A percentile compares a stretch with the other conserved stretches of the same genome.
Evolutionary conservation across 345 rosid genomes (phyloP).

Genomic region (Salix suchowensis): DNA sequence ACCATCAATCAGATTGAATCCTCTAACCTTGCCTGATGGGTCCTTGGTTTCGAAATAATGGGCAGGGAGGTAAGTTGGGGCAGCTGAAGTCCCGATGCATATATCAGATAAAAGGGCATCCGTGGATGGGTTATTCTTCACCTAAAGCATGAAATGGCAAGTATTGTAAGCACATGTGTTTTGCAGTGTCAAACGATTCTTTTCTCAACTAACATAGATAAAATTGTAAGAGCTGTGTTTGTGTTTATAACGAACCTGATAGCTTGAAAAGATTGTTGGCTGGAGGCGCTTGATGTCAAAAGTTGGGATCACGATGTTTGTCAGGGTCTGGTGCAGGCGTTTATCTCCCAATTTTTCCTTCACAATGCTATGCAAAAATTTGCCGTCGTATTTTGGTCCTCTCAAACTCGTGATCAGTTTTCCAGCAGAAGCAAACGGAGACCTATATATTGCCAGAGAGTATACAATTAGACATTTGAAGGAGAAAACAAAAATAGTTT

Average conservation of each 20-base stretch:
- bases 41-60: constrained; percentile 37
- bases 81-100: constrained; percentile 58
- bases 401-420: constrained; percentile 37
- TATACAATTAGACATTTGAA: not conserved
- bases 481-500: not conserved
- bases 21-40: constrained; percentile 26
- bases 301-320: constrained; percentile 70
- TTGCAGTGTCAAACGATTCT: too few species aligned
- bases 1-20: constrained; percentile 66
- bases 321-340: constrained; percentile 50
- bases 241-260: constrained; percentile 27
- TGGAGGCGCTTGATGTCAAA: constrained; percentile 67
- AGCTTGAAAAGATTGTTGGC: constrained; percentile 60
- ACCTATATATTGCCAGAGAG: not conserved
- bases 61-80: constrained; percentile 65
- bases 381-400: constrained; percentile 66
- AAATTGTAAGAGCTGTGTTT: too few species aligned
- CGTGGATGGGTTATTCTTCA: constrained; percentile 30
- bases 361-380: constrained; percentile 41
- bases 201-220: too few species aligned
- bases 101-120: constrained; percentile 57
- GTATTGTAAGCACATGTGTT: too few species aligned
- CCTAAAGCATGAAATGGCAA: constrained; percentile 5
- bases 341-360: constrained; percentile 42
- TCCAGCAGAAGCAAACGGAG: constrained; percentile 24